These are phyloP conservation scores for Zea mays DNA, from an alignment of 176 grass and related monocot genomes.

Conservation along the genomic window Zm-B73-REFERENCE-NAM-5.0 NC_050104.1:155460501-155461000, in stretches of 20 bases:
- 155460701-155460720: neutral
- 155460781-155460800: conserved; percentile 15
- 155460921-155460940: no score
- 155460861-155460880: neutral
- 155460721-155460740: neutral
- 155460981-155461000: no score
- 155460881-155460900: neutral
- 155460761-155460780: neutral
- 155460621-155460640: neutral
- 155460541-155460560: neutral
- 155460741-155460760: neutral
- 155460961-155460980: no score
- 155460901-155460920: no score
- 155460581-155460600: neutral
- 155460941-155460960: no score
- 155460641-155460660: neutral
- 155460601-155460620: neutral
- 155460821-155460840: neutral
- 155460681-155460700: neutral
- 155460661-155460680: neutral
- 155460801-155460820: neutral
- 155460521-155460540: conserved; percentile 83
- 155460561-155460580: neutral
- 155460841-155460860: neutral
- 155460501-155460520: conserved; percentile 90